phyloP scores from a whole-genome alignment of 768 basidiomycete species.

The Omphalotus guepiniiformis region DNA sequence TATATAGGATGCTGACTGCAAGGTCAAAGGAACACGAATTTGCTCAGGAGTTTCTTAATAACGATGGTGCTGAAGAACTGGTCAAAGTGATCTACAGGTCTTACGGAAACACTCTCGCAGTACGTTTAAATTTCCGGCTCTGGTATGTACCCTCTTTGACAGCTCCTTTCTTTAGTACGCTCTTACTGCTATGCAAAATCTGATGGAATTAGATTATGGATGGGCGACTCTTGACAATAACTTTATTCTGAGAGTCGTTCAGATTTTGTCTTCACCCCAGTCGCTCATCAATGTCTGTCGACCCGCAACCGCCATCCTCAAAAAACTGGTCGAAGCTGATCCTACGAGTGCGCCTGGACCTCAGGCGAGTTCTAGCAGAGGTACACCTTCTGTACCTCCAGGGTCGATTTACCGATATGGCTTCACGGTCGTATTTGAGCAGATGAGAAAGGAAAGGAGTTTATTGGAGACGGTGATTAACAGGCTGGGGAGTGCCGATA shows the following conservation, averaged over 20 bases:
- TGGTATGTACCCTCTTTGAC: constrained; percentile 3
- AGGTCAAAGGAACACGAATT: constrained; percentile 74
- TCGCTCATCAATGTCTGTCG: constrained; percentile 88
- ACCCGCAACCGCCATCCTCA: constrained; percentile 86
- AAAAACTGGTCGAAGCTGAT: constrained; percentile 86
- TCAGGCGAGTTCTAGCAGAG: constrained; percentile 57
- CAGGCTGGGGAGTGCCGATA: constrained; percentile 76
- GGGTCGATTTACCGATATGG: constrained; percentile 82
- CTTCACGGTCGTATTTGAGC: constrained; percentile 77
- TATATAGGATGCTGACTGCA: constrained; percentile 1
- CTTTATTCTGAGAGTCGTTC: constrained; percentile 77
- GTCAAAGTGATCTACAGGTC: constrained; percentile 61
- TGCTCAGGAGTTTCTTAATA: constrained; percentile 68
- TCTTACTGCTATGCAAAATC: constrained; percentile 77
- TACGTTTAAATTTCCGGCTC: constrained; percentile 28
- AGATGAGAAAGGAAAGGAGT: constrained; percentile 69
- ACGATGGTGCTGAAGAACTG: constrained; percentile 67
- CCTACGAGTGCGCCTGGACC: constrained; percentile 62
- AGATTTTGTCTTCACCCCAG: constrained; percentile 68
- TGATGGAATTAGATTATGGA: constrained; percentile 84
- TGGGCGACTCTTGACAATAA: constrained; percentile 68
- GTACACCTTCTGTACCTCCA: constrained; percentile 46
- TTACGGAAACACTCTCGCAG: constrained; percentile 84
- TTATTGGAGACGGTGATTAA: constrained; percentile 81
- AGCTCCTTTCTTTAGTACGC: constrained; percentile 61